Evolutionary conservation across 78 protist species (phyloP), one percentile per base, ranked within the genome.

Genomic region (Reticulomyxa filosa): DNA sequence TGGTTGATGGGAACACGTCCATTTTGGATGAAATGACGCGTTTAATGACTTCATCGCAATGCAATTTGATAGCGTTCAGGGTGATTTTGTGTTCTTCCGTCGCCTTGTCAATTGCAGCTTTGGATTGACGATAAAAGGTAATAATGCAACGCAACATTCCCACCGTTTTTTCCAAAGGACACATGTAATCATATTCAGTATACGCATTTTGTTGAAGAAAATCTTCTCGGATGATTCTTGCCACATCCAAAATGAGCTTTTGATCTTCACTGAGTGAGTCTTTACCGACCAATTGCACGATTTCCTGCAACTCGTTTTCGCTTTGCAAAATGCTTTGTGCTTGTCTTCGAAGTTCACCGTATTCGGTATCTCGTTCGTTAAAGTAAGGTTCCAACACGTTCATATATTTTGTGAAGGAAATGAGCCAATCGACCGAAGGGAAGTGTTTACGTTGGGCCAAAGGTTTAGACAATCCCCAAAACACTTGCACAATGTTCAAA

Each of bases 361-460:
- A 13, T 7, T 34, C 1, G 3, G 83, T 33, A 71, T 89, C 82
- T 71, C 72, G 27, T 23, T 35, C 13, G 33, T 88, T 85, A 71
- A 87, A 97, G 74, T 63, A 92, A 22, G 84, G 59, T 59, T 83
- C 88, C 30, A 96, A 82, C 29, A 66, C 79, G 48, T 62, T 30
- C 61, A 29, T 51, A 87, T 92, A 95, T 81, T 78, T 78, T 35
- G 76, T 65, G 79, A 62, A 74, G 33, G 74, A 67, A 74, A 75
- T 57, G 38, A 66, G 72, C 99, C 99, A 97, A 82, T 95, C 87
- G 77, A 97, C 85, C 0, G 98, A 83, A 23, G 99, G 99, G 91
- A 97, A 97, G 76, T 97, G 99, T 91, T 97, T 97, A 62, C 99
- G 82, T 82, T 94, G 99, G 23, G 99, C 98, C 1, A 93, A 81